phyloP scores from a whole-genome alignment of 495 filamentous ascomycete genomes.

The Cairneyella variabilis region DNA sequence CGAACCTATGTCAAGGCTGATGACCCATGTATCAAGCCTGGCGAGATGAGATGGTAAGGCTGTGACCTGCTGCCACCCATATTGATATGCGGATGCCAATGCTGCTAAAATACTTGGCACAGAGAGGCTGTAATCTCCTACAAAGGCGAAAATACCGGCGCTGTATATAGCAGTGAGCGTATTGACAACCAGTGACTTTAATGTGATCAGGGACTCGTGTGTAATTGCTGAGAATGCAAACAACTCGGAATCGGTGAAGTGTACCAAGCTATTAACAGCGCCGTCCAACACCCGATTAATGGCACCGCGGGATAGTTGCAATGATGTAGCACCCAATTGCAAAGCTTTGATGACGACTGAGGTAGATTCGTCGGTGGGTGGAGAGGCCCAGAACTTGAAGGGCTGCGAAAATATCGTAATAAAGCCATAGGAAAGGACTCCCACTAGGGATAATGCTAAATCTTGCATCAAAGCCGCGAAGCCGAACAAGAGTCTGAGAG shows the following conservation, averaged over 20 bases:
- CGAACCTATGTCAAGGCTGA: slow-evolving; percentile 43
- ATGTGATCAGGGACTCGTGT: slow-evolving; percentile 51
- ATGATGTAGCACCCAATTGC: neutral
- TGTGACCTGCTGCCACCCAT: neutral
- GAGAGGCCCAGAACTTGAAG: slow-evolving; percentile 7
- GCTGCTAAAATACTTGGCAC: slow-evolving; percentile 20
- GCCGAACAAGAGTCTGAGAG: slow-evolving; percentile 64
- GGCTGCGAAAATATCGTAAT: slow-evolving; percentile 12
- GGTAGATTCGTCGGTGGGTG: too few relatives aligned
- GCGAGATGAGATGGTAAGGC: slow-evolving; percentile 23
- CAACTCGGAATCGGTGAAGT: slow-evolving; percentile 46
- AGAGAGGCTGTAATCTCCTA: slow-evolving; percentile 12
- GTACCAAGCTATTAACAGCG: slow-evolving; percentile 7
- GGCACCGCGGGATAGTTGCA: slow-evolving; percentile 16
- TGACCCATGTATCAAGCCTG: slow-evolving; percentile 39
- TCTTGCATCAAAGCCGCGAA: slow-evolving; percentile 65
- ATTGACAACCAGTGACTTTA: slow-evolving; percentile 39
- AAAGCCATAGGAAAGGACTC: slow-evolving; percentile 16
- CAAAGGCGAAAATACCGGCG: slow-evolving; percentile 28
- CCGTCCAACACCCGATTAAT: slow-evolving; percentile 17
- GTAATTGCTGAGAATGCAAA: slow-evolving; percentile 58
- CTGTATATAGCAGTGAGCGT: slow-evolving; percentile 29
- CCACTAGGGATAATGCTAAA: slow-evolving; percentile 35
- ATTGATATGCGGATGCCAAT: neutral
- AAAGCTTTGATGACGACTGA: neutral